Base-by-base conservation (phyloP, 2,329 filamentous ascomycete genomes). In the Colletotrichum liriopes region DNA sequence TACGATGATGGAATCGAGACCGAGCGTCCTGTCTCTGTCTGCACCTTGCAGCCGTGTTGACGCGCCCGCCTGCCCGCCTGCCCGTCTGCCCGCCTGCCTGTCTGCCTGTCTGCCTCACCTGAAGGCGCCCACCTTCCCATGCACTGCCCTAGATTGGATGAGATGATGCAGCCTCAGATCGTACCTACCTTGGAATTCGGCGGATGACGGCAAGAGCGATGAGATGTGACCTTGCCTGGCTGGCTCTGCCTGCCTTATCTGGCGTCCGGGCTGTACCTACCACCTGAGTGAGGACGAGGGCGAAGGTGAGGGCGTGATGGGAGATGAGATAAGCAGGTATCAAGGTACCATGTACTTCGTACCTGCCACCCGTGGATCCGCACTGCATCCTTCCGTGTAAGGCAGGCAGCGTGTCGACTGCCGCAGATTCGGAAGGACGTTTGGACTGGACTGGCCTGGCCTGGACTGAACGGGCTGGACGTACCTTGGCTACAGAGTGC, bases 251-350 rank as follows among this genome's bases (percentile, higher is more conserved):
- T 43, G 41, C 41, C 12, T 43, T 43, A 43, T 43, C 41, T 43
- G 41, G 14, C 41, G 18, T 43, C 41, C 41, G 2, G 23, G 23
- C 23, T 26, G 23, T 26, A 26, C 23, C 12, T 16, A 4, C 2
- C 4, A 43, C 4, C 41, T 43, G 16, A 43, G 41, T 43, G 41
- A 18, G 41, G 12, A 3, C 35, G 35, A 37, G 7, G 23, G 23
- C 23, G 23, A 35, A 3, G 35, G 35, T 3, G 35, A 5, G 8
- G 35, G 35, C 35, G 35, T 9, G 41, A 43, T 18, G 41, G 41
- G 41, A 43, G 12, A 43, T 43, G 41, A 54, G 29, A 35, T 54
- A 54, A n/a, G 51, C 29, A 54, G 49, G n/a, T 51, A 51, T 29
- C 23, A 18, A 51, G 14, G 14, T 29, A 26, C 23, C 23, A 26